These are phyloP conservation scores for Colletotrichum eremochloae DNA, from an alignment of 2,329 filamentous ascomycete genomes.

Conservation along the genomic window DNA sequence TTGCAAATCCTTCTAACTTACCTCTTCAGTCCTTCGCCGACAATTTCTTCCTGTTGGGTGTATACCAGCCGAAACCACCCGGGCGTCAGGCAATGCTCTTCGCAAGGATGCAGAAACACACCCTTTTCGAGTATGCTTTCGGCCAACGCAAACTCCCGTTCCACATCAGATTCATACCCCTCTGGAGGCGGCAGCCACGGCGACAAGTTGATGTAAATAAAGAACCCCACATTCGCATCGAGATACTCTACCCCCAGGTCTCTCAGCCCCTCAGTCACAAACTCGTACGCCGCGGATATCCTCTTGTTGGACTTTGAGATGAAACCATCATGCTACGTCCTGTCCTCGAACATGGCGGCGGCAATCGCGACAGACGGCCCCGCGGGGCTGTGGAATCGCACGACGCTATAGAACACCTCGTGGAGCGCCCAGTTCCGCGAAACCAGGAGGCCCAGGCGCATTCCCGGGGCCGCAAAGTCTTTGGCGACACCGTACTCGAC, in stretches of 20 bases:
- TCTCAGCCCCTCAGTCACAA: conserved; percentile 54
- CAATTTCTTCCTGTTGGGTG: conserved; percentile 52
- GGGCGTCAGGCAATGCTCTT: conserved; percentile 59
- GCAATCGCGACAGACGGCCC: conserved; percentile 58
- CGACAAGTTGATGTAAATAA: conserved; percentile 67
- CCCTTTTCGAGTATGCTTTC: conserved; percentile 59
- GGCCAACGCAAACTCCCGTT: conserved; percentile 60
- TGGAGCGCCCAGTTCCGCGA: conserved; percentile 50
- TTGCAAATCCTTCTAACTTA: conserved; percentile 36
- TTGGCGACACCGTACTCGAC: conserved; percentile 61
- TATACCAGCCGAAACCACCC: conserved; percentile 70
- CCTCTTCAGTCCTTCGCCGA: conserved; percentile 55
- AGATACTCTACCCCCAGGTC: conserved; percentile 59
- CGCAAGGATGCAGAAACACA: conserved; percentile 63
- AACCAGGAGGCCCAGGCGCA: conserved; percentile 63
- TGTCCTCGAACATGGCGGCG: conserved; percentile 61
- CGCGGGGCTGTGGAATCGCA: conserved; percentile 62
- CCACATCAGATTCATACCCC: conserved; percentile 47
- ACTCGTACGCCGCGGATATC: conserved; percentile 56
- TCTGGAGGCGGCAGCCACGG: conserved; percentile 53
- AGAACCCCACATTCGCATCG: conserved; percentile 69
- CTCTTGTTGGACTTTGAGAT: conserved; percentile 55
- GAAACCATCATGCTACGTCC: conserved; percentile 59
- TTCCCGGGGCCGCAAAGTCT: conserved; percentile 67
- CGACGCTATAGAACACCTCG: conserved; percentile 51